These are phyloP conservation scores for Scleroderma citrinum DNA, from an alignment of 768 basidiomycete species.

Conservation along the genomic window DNA sequence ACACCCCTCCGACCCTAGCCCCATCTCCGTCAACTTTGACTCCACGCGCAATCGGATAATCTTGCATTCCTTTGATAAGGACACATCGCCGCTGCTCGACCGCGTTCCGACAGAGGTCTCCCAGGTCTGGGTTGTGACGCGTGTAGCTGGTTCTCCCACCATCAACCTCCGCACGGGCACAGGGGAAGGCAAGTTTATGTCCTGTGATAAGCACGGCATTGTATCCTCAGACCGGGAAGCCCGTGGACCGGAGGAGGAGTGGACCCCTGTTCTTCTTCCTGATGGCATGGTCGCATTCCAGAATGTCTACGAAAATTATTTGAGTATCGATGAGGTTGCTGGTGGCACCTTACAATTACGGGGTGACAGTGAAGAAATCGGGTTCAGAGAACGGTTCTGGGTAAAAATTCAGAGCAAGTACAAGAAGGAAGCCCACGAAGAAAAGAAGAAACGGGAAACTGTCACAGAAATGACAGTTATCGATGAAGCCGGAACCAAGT, in stretches of 20 bases:
- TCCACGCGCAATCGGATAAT: constrained; percentile 68
- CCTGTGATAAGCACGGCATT: constrained; percentile 80
- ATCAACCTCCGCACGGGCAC: constrained; percentile 83
- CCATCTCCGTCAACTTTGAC: constrained; percentile 74
- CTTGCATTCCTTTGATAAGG: constrained; percentile 60
- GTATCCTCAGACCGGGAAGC: constrained; percentile 84
- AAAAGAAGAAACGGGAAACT: constrained; percentile 65
- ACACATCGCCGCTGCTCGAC: constrained; percentile 50
- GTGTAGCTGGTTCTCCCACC: constrained; percentile 76
- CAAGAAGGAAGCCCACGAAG: constrained; percentile 75
- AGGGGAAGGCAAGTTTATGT: constrained; percentile 88
- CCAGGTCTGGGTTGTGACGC: constrained; percentile 89
- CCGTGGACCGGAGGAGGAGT: constrained; percentile 90
- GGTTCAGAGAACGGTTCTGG: constrained; percentile 82
- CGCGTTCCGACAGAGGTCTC: constrained; percentile 74
- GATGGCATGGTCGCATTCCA: constrained; percentile 86
- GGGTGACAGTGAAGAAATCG: constrained; percentile 81
- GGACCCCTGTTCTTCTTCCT: constrained; percentile 77
- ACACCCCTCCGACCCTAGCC: constrained; percentile 75
- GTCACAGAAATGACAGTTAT: constrained; percentile 44
- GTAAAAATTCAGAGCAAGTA: constrained; percentile 88
- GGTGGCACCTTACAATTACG: constrained; percentile 74
- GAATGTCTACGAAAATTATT: constrained; percentile 86
- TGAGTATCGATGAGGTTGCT: constrained; percentile 80
- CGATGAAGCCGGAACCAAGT: constrained; percentile 76